A percentile compares a stretch with the other conserved stretches of the same genome.
phyloP scores from a whole-genome alignment of 306 rosid genomes.

The Trifolium fragiferum region DNA sequence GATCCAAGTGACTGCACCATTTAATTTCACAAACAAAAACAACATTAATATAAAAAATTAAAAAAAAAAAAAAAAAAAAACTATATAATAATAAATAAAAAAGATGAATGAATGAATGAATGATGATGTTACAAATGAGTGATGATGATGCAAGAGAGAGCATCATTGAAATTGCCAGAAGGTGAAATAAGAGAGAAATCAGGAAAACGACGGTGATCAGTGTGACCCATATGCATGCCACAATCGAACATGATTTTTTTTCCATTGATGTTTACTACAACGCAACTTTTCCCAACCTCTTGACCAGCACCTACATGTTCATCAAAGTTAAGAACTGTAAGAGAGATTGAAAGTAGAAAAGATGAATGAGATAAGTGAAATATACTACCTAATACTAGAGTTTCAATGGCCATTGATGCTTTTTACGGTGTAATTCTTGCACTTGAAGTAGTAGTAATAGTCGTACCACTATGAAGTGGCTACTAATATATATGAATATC shows the following conservation, averaged over 20 bases:
- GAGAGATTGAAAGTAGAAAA: background rate
- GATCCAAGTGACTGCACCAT: conserved; percentile 76
- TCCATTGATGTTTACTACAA: conserved; percentile 79
- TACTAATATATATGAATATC: no score
- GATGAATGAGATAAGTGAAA: background rate
- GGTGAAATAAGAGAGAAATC: conserved; percentile 70
- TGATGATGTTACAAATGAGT: conserved; percentile 73
- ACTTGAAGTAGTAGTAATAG: no score
- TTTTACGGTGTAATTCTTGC: background rate
- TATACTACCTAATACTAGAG: conserved; percentile 24
- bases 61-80: background rate
- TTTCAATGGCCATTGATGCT: conserved; percentile 25
- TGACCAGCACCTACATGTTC: conserved; percentile 82
- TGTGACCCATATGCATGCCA: conserved; percentile 84
- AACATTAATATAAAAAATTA: background rate
- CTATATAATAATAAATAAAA: background rate
- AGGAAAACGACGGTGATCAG: conserved; percentile 79
- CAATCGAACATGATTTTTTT: conserved; percentile 96
- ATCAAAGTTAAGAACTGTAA: background rate
- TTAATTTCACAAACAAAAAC: conserved; percentile 28
- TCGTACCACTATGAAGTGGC: no score
- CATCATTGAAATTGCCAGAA: conserved; percentile 47
- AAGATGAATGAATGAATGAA: background rate
- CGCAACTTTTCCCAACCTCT: conserved; percentile 96
- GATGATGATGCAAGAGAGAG: conserved; percentile 77